Evolutionary conservation across 1,139 yeast species (phyloP).

Genomic region (Candida glucosophila): DNA sequence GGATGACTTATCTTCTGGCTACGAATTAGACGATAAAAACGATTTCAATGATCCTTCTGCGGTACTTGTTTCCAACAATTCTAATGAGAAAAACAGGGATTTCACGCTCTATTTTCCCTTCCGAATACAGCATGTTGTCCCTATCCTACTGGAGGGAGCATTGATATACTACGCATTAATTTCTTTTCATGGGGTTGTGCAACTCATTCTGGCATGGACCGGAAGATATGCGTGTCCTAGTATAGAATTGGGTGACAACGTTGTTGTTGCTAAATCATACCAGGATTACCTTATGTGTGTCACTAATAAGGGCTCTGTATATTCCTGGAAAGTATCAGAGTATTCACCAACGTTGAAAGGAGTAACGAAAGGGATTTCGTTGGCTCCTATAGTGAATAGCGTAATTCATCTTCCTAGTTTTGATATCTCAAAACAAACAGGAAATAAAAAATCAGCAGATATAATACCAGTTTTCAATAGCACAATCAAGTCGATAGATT

Average conservation of each 20-base stretch:
- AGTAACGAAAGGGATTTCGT: conserved; percentile 33
- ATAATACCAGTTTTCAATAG: conserved; percentile 17
- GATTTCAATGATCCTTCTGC: conserved; percentile 41
- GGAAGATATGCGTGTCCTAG: conserved; percentile 45
- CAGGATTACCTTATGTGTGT: conserved; percentile 47
- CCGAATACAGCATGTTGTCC: conserved; percentile 34
- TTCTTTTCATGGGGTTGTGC: conserved; percentile 62
- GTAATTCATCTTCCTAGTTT: too few species aligned
- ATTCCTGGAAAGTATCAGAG: conserved; percentile 37
- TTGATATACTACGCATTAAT: conserved; percentile 45
- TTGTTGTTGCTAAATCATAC: conserved; percentile 42
- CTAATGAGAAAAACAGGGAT: conserved; percentile 10
- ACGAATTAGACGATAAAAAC: conserved; percentile 17
- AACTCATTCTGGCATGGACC: conserved; percentile 58
- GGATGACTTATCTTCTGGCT: conserved; percentile 20
- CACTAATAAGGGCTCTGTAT: conserved; percentile 40
- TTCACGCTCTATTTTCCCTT: conserved; percentile 30
- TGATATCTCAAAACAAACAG: background rate
- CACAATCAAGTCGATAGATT: conserved; percentile 20
- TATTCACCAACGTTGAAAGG: conserved; percentile 12
- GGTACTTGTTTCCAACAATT: conserved; percentile 25
- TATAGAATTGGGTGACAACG: conserved; percentile 54
- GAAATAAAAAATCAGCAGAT: conserved; percentile 2
- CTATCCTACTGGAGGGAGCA: conserved; percentile 18
- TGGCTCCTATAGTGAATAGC: conserved; percentile 42